phyloP scores from a whole-genome alignment of 352 stramenopile species.

The Pythium guiyangense region DNA sequence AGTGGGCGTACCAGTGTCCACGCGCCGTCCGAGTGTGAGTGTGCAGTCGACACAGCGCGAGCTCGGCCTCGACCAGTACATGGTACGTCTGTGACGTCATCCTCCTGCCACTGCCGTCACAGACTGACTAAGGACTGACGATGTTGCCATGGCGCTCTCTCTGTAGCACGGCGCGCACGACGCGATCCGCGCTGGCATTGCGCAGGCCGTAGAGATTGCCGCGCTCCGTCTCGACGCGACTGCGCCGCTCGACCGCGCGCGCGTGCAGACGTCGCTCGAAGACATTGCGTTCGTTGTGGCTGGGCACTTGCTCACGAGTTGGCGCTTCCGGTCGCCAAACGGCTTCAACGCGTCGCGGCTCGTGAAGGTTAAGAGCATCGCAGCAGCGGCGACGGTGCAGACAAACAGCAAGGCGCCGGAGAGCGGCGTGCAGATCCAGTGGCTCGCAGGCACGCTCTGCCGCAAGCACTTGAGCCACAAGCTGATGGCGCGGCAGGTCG shows the following conservation, averaged over 20 bases:
- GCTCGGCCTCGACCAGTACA: conserved; percentile 62
- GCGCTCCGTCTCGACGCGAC: conserved; percentile 20
- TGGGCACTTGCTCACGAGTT: conserved; percentile 71
- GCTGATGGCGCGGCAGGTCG: conserved; percentile 90
- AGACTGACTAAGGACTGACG: neutral
- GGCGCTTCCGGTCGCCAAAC: conserved; percentile 67
- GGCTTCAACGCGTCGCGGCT: conserved; percentile 80
- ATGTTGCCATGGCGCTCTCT: neutral
- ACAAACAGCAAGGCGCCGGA: conserved; percentile 2
- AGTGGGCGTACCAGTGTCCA: too few species aligned
- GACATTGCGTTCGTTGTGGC: conserved; percentile 77
- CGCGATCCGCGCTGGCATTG: conserved; percentile 53
- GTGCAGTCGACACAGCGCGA: conserved; percentile 40
- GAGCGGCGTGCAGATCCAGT: conserved; percentile 84
- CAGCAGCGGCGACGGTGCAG: conserved; percentile 43
- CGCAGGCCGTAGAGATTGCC: conserved; percentile 28
- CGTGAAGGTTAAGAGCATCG: conserved; percentile 85
- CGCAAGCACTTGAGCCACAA: conserved; percentile 97
- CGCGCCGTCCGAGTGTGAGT: neutral
- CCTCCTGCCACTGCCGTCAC: neutral
- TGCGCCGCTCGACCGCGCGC: conserved; percentile 28
- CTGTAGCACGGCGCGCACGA: conserved; percentile 55
- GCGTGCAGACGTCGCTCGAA: conserved; percentile 45
- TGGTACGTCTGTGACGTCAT: conserved; percentile 32
- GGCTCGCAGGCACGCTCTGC: conserved; percentile 94